Percentiles rank a stretch among this genome's conserved stretches.
phyloP scores from a whole-genome alignment of 805 yeast species.

The Metschnikowia amazonensis region DNA sequence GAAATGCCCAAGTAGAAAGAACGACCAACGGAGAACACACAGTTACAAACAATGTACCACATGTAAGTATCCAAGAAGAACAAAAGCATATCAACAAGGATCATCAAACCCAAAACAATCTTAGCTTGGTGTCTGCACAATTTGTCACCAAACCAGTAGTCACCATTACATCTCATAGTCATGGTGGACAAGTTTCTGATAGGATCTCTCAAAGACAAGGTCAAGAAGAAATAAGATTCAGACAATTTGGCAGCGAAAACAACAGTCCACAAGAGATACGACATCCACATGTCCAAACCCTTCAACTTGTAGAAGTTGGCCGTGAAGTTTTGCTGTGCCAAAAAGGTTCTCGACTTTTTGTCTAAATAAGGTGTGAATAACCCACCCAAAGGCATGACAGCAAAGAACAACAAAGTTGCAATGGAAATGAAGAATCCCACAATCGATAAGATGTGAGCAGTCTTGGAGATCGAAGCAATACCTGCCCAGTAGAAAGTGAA shows the following conservation, averaged over 20 bases:
- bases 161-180: constrained; percentile 94
- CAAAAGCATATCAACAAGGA: constrained; percentile 83
- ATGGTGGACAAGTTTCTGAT: constrained; percentile 81
- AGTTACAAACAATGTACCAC: constrained; percentile 97
- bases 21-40: constrained; percentile 93
- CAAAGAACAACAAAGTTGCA: constrained; percentile 77
- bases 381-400: constrained; percentile 96
- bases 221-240: constrained; percentile 76
- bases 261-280: constrained; percentile 83
- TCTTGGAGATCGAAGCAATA: constrained; percentile 56
- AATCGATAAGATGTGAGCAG: constrained; percentile 75
- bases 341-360: constrained; percentile 79
- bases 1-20: constrained; percentile 99
- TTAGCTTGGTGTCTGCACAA: constrained; percentile 85
- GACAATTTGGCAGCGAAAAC: constrained; percentile 85
- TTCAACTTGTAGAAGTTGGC: constrained; percentile 77
- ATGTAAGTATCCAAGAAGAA: constrained; percentile 98
- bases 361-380: constrained; percentile 89
- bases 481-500: constrained; percentile 83
- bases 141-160: constrained; percentile 73
- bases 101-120: constrained; percentile 89
- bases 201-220: constrained; percentile 81
- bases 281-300: constrained; percentile 95
- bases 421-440: constrained; percentile 88
- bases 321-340: constrained; percentile 93